These are phyloP conservation scores for Fusarium pseudograminearum DNA, from an alignment of 2,329 filamentous ascomycete genomes.

Conservation along the genomic window DNA sequence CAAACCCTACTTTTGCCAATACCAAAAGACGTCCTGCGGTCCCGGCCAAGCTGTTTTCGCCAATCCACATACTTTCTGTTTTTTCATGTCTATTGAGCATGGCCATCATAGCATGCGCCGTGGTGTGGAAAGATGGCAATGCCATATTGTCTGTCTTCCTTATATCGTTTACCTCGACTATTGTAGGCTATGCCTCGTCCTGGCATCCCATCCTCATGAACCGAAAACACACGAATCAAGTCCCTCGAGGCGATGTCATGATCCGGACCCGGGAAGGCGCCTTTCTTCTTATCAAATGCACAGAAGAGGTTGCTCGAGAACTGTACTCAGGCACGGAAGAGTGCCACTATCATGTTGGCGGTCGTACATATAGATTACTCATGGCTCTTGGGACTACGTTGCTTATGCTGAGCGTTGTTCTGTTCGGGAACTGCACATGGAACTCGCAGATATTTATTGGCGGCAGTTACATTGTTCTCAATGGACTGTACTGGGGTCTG, in stretches of 20 bases:
- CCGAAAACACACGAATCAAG: conserved; percentile 60
- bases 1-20: conserved; percentile 56
- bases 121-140: conserved; percentile 53
- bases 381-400: conserved; percentile 70
- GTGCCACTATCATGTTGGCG: conserved; percentile 66
- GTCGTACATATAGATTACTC: conserved; percentile 61
- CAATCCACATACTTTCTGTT: conserved; percentile 65
- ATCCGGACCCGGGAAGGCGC: conserved; percentile 71
- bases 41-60: conserved; percentile 62
- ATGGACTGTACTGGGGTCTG: conserved; percentile 69
- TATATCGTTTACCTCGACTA: conserved; percentile 64
- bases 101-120: conserved; percentile 60
- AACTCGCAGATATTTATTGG: conserved; percentile 70
- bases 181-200: conserved; percentile 68
- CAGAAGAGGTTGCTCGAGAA: conserved; percentile 71
- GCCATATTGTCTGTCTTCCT: conserved; percentile 60
- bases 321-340: conserved; percentile 71
- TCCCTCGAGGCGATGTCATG: conserved; percentile 69
- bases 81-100: conserved; percentile 63
- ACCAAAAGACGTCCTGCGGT: conserved; percentile 58
- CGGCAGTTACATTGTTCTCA: conserved; percentile 68
- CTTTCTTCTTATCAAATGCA: conserved; percentile 68
- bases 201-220: conserved; percentile 68
- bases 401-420: conserved; percentile 71
- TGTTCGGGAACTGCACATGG: conserved; percentile 73